These are phyloP conservation scores for Fusarium sp. DNA, from an alignment of 2,329 filamentous ascomycete species.

Conservation along the genomic window DNA sequence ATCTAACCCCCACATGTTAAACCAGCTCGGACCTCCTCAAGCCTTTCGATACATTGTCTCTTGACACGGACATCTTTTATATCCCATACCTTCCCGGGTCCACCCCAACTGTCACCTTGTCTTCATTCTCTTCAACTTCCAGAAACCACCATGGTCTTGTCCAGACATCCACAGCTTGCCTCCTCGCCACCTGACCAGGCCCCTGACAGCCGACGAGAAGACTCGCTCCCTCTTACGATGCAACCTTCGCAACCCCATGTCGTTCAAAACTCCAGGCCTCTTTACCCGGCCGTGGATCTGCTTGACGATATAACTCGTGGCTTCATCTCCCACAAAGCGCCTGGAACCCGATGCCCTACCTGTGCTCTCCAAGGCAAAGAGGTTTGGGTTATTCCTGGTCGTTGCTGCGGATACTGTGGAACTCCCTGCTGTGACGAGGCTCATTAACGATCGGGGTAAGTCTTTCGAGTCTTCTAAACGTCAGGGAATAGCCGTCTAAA, in stretches of 20 bases:
- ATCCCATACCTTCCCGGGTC: not conserved
- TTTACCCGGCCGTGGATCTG: not conserved
- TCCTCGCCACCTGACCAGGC: not conserved
- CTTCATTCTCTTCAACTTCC: not conserved
- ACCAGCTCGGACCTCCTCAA: conserved; percentile 24
- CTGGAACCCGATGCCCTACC: conserved; percentile 65
- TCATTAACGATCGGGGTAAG: conserved; percentile 17
- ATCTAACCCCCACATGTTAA: conserved; percentile 45
- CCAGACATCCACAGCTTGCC: conserved; percentile 7
- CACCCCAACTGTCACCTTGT: not conserved
- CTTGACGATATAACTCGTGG: not conserved
- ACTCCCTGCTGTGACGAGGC: conserved; percentile 53
- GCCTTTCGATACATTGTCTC: conserved; percentile 27
- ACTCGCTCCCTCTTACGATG: not conserved
- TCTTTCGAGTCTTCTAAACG: not conserved
- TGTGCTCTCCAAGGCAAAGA: conserved; percentile 63
- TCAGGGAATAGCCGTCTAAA: conserved; percentile 7
- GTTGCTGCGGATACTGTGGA: conserved; percentile 63
- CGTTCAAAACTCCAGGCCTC: not conserved
- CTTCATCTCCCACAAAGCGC: conserved; percentile 50
- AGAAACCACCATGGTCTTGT: conserved; percentile 22
- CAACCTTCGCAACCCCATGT: not conserved
- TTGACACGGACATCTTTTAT: conserved; percentile 14
- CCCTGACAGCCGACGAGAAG: conserved; percentile 1
- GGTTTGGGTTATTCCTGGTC: conserved; percentile 68